Evolutionary conservation across 2,329 filamentous ascomycete species (phyloP).

Genomic region (Beauveria medogensis): DNA sequence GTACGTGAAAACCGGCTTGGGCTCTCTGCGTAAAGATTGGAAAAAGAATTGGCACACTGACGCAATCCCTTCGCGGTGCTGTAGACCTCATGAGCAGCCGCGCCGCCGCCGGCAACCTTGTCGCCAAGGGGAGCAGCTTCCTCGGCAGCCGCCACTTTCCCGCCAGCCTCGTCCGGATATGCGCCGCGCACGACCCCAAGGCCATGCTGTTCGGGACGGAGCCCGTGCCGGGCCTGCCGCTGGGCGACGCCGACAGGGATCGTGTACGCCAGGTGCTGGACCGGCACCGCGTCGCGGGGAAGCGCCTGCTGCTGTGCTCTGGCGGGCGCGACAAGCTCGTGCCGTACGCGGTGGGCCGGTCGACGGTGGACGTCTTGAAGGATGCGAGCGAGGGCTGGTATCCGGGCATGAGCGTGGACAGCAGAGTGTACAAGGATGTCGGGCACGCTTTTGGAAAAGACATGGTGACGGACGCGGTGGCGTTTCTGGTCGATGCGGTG

Average conservation of each 20-base stretch:
- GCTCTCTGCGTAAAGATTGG: too few relatives aligned
- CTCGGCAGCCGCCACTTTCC: slow-evolving; percentile 76
- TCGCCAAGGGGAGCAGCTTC: slow-evolving; percentile 54
- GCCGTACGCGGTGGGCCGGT: slow-evolving; percentile 52
- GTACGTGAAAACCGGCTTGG: slow-evolving; percentile 31
- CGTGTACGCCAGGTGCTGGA: slow-evolving; percentile 40
- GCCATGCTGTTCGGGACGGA: slow-evolving; percentile 57
- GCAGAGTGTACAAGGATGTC: slow-evolving; percentile 59
- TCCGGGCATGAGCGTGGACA: slow-evolving; percentile 46
- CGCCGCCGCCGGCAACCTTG: slow-evolving; percentile 54
- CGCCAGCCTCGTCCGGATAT: slow-evolving; percentile 51
- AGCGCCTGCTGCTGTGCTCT: slow-evolving; percentile 56
- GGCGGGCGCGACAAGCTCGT: slow-evolving; percentile 65
- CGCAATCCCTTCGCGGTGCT: too few relatives aligned
- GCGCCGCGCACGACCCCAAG: slow-evolving; percentile 65
- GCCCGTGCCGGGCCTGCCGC: slow-evolving; percentile 24
- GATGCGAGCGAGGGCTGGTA: slow-evolving; percentile 39
- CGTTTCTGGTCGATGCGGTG: slow-evolving; percentile 50
- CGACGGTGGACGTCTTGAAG: slow-evolving; percentile 56
- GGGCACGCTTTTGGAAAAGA: slow-evolving; percentile 60
- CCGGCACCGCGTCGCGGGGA: slow-evolving; percentile 43
- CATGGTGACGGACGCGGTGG: slow-evolving; percentile 60
- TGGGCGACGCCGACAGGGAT: slow-evolving; percentile 30
- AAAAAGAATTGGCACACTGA: too few relatives aligned
- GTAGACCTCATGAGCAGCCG: slow-evolving; percentile 66